Evolutionary conservation across 177 flowering plant genomes (phyloP).

Genomic region (Tripterygium wilfordii): DNA sequence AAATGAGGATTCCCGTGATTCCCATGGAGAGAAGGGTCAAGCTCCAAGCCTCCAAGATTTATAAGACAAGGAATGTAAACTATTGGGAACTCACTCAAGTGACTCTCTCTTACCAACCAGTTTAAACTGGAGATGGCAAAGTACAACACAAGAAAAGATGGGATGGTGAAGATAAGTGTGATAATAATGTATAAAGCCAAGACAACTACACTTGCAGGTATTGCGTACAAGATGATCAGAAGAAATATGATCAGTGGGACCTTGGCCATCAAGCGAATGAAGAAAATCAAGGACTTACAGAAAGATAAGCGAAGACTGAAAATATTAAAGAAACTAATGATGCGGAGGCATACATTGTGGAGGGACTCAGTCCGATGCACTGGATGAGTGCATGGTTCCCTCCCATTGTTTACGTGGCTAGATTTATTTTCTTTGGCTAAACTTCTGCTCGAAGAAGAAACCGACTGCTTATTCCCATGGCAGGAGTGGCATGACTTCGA

Average conservation of each 20-base stretch:
- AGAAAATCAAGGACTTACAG: constrained; percentile 52
- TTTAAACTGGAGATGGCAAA: constrained; percentile 73
- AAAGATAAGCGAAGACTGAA: constrained; percentile 46
- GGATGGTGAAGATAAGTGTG: constrained; percentile 66
- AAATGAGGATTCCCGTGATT: no score
- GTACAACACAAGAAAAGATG: constrained; percentile 73
- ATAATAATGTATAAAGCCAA: constrained; percentile 57
- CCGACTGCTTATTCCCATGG: not conserved
- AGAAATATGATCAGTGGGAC: constrained; percentile 74
- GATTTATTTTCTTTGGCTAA: not conserved
- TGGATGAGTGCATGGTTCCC: not conserved
- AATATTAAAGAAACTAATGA: constrained; percentile 15
- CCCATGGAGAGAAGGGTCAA: not conserved
- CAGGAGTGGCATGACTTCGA: not conserved
- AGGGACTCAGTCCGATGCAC: constrained; percentile 5
- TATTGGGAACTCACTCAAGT: constrained; percentile 1
- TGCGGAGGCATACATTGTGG: not conserved
- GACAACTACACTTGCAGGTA: constrained; percentile 78
- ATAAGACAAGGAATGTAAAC: not conserved
- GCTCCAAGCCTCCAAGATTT: not conserved
- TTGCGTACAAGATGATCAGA: constrained; percentile 55
- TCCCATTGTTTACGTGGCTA: not conserved
- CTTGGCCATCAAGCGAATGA: constrained; percentile 64
- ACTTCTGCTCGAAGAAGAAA: not conserved
- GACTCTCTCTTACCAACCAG: constrained; percentile 16